A percentile compares a stretch with the other conserved stretches of the same genome.
Conservation (phyloP, 2,329 filamentous ascomycete species). For the Rutstroemia sp. region DNA sequence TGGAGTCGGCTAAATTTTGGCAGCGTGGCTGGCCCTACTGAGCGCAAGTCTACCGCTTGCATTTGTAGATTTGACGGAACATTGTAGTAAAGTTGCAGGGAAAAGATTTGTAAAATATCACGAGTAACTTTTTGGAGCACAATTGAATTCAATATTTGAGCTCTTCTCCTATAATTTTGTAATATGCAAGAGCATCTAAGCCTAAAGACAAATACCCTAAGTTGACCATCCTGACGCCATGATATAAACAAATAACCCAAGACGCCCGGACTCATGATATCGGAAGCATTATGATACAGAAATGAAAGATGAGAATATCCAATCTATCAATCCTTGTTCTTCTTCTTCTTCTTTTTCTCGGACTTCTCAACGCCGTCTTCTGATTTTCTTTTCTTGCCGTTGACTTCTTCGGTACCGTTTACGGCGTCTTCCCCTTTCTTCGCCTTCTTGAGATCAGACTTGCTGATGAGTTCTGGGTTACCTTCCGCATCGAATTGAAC, state of each 20-base stretch:
- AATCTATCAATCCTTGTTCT: conserved; percentile 27
- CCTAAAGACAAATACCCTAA: conserved; percentile 9
- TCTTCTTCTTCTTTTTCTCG: conserved; percentile 54
- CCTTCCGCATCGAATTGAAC: conserved; percentile 41
- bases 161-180: conserved; percentile 5
- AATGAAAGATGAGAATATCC: conserved; percentile 7
- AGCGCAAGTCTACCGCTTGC: neutral
- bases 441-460: conserved; percentile 46
- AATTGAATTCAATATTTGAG: neutral
- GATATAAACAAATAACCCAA: conserved; percentile 8
- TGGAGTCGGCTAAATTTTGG: conserved; percentile 1
- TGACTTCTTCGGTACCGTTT: conserved; percentile 34
- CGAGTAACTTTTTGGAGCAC: neutral
- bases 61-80: neutral
- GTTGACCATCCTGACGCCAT: conserved; percentile 7
- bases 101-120: neutral
- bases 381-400: conserved; percentile 64
- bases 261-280: conserved; percentile 12
- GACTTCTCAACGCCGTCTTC: conserved; percentile 50
- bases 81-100: neutral
- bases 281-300: conserved; percentile 15
- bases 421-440: conserved; percentile 64
- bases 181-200: conserved; percentile 11
- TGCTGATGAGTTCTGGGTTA: conserved; percentile 38
- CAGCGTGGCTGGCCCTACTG: neutral